Evolutionary conservation across 2,329 filamentous ascomycete genomes (phyloP).

Genomic region (Ophiobolus disseminans): DNA sequence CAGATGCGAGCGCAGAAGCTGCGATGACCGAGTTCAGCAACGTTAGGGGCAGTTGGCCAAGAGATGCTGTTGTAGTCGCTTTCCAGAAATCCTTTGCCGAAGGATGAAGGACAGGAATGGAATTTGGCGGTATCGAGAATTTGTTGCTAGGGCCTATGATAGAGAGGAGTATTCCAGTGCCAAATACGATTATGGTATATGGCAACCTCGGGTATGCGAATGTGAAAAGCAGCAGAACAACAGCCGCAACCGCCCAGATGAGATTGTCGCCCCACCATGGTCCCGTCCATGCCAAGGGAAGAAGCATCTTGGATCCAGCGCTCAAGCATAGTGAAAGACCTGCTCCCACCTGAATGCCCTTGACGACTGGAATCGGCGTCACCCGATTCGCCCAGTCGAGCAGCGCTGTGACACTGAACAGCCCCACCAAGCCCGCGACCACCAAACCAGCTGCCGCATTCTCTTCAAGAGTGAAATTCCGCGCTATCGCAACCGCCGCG

Average conservation of each 20-base stretch:
- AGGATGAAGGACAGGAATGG: slow-evolving; percentile 60
- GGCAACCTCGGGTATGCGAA: slow-evolving; percentile 72
- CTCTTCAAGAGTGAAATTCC: slow-evolving; percentile 69
- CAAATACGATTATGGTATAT: slow-evolving; percentile 77
- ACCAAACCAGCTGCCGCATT: slow-evolving; percentile 85
- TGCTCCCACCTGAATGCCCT: slow-evolving; percentile 93
- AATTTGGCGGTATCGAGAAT: slow-evolving; percentile 56
- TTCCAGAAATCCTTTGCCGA: slow-evolving; percentile 55
- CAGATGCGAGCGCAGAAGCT: slow-evolving; percentile 77
- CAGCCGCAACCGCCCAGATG: slow-evolving; percentile 77
- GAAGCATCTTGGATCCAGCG: slow-evolving; percentile 71
- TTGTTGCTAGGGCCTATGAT: slow-evolving; percentile 46
- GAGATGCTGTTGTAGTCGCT: slow-evolving; percentile 70
- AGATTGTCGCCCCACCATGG: slow-evolving; percentile 77
- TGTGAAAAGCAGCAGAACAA: slow-evolving; percentile 72
- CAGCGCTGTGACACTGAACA: slow-evolving; percentile 82
- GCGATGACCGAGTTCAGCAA: slow-evolving; percentile 93
- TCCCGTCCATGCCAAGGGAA: slow-evolving; percentile 70
- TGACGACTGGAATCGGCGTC: slow-evolving; percentile 86
- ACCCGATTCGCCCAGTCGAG: slow-evolving; percentile 74
- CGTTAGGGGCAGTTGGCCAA: slow-evolving; percentile 89
- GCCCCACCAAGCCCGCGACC: slow-evolving; percentile 73
- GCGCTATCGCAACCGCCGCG: slow-evolving; percentile 83
- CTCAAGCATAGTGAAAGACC: slow-evolving; percentile 83
- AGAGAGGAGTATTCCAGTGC: slow-evolving; percentile 72